Percentiles rank a stretch among this genome's conserved stretches.
Evolutionary conservation across 2,329 filamentous ascomycete species (phyloP).

Genomic region (Chalaropsis thielavioides): DNA sequence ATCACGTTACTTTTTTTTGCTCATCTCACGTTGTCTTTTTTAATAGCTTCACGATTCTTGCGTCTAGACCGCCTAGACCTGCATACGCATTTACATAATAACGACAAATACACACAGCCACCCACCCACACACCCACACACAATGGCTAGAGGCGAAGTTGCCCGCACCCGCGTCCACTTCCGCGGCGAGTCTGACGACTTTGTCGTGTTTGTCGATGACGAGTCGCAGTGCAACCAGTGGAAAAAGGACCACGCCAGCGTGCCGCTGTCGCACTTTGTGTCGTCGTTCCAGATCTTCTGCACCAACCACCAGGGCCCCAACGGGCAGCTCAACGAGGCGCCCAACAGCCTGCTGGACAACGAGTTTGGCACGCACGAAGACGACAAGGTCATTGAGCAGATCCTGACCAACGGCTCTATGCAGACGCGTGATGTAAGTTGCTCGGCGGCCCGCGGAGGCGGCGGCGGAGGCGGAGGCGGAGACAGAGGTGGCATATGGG

Average conservation of each 20-base stretch:
- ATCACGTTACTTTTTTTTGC: background rate
- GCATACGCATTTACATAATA: no score
- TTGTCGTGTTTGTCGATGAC: constrained; percentile 46
- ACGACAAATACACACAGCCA: no score
- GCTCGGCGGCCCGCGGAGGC: no score
- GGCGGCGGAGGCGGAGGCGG: background rate
- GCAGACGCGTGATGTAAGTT: constrained; percentile 11
- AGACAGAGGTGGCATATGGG: background rate
- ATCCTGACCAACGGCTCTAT: constrained; percentile 34
- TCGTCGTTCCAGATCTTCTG: constrained; percentile 79
- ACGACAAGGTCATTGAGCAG: constrained; percentile 66
- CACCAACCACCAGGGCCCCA: constrained; percentile 79
- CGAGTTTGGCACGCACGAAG: constrained; percentile 70
- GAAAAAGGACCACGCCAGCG: constrained; percentile 55
- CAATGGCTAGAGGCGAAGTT: constrained; percentile 59
- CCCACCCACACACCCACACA: constrained; percentile 21
- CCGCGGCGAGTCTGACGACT: constrained; percentile 54
- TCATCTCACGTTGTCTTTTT: no score
- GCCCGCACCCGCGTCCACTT: constrained; percentile 66
- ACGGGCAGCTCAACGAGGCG: constrained; percentile 64
- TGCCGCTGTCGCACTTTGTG: constrained; percentile 73
- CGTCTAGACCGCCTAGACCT: no score
- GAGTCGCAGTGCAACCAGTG: constrained; percentile 58
- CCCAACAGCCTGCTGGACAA: constrained; percentile 61
- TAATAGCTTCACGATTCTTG: no score